These are phyloP conservation scores for Pyrus bretschneideri DNA, from an alignment of 306 rosid genomes.

Conservation along the genomic window DNA sequence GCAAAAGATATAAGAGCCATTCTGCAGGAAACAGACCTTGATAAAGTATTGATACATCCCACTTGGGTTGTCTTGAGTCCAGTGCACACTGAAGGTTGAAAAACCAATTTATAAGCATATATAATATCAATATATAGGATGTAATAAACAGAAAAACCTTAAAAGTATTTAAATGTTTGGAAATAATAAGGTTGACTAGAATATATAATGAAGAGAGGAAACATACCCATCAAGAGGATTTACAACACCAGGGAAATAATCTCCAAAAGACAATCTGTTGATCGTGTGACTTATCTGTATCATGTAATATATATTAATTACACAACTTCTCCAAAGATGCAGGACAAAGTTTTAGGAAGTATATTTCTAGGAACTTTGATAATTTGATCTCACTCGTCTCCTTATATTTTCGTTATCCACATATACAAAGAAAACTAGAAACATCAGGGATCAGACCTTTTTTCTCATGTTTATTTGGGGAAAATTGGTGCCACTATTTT, in stretches of 20 bases:
- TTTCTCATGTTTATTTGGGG: too few species aligned
- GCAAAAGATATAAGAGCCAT: not conserved
- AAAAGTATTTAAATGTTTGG: not conserved
- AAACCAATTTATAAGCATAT: constrained; percentile 8
- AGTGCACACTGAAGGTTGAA: constrained; percentile 58
- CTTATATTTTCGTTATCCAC: too few species aligned
- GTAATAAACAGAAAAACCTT: not conserved
- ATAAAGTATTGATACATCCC: constrained; percentile 97
- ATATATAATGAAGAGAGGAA: constrained; percentile 10
- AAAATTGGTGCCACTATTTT: too few species aligned
- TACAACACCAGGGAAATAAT: constrained; percentile 85
- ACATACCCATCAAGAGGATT: constrained; percentile 87
- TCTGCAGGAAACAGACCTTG: constrained; percentile 53
- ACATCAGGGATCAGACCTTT: not conserved
- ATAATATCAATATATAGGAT: not conserved
- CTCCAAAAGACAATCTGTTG: constrained; percentile 79
- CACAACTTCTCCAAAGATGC: too few species aligned
- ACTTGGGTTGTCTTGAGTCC: constrained; percentile 74
- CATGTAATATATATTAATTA: constrained; percentile 12
- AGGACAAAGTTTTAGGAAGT: not conserved
- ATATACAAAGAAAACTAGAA: not conserved
- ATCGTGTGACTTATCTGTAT: constrained; percentile 82
- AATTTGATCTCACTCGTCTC: not conserved
- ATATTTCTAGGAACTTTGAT: not conserved
- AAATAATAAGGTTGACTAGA: constrained; percentile 9